phyloP scores from a whole-genome alignment of 495 filamentous ascomycete species.

The Jackrogersella minutella region DNA sequence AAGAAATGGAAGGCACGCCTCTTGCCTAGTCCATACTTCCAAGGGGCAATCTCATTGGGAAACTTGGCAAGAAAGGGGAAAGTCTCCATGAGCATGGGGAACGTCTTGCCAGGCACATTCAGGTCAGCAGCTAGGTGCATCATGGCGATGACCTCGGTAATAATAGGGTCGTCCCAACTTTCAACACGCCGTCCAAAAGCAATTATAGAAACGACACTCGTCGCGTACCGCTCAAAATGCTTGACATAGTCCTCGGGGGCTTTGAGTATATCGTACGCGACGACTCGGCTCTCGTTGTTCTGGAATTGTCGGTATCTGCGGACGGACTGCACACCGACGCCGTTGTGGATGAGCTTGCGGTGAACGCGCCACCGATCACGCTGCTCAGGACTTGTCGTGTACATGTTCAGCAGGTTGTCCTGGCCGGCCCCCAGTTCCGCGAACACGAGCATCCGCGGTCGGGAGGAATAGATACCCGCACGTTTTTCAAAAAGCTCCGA shows the following conservation, averaged over 20 bases:
- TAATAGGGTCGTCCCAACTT: conserved; percentile 64
- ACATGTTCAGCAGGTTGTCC: conserved; percentile 66
- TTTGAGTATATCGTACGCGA: conserved; percentile 60
- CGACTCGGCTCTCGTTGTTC: conserved; percentile 63
- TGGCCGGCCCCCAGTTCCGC: conserved; percentile 68
- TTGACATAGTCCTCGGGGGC: conserved; percentile 63
- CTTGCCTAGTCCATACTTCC: conserved; percentile 65
- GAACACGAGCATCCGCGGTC: conserved; percentile 64
- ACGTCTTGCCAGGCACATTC: conserved; percentile 68
- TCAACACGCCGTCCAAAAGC: conserved; percentile 69
- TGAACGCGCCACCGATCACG: conserved; percentile 68
- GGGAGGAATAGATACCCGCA: conserved; percentile 63
- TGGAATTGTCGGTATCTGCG: conserved; percentile 66
- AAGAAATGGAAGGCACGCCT: conserved; percentile 62
- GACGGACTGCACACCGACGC: conserved; percentile 67
- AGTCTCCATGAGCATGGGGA: conserved; percentile 68
- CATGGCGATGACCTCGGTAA: conserved; percentile 67
- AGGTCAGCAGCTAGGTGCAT: conserved; percentile 72
- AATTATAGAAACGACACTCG: conserved; percentile 69
- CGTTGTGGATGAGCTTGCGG: conserved; percentile 68
- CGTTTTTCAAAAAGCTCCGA: conserved; percentile 65
- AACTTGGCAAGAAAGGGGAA: conserved; percentile 64
- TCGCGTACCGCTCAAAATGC: conserved; percentile 70
- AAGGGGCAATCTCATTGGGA: conserved; percentile 65
- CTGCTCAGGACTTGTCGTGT: conserved; percentile 54